Evolutionary conservation across 441 rosid genomes (phyloP).

Genomic region (Gossypium davidsonii): DNA sequence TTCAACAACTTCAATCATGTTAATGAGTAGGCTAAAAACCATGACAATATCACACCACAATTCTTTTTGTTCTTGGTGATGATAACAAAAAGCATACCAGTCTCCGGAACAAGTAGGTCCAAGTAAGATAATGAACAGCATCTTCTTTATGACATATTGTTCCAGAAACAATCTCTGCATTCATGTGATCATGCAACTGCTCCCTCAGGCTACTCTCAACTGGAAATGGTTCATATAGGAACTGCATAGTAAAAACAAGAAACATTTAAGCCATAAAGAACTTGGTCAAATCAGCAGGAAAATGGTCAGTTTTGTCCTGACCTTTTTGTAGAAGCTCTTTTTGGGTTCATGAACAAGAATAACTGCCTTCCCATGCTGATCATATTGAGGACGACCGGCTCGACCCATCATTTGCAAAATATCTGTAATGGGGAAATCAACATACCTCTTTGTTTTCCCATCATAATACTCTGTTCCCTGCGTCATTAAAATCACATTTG

Average conservation of each 20-base stretch:
- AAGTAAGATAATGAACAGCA: slow-evolving; percentile 89
- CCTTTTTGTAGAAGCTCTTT: slow-evolving; percentile 99
- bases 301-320: slow-evolving; percentile 17
- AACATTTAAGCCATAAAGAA: slow-evolving; percentile 8
- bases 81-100: slow-evolving; percentile 52
- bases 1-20: slow-evolving; percentile 1
- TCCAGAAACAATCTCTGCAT: slow-evolving; percentile 91
- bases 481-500: slow-evolving; percentile 17
- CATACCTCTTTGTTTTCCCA: slow-evolving; percentile 95
- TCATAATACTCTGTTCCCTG: slow-evolving; percentile 99
- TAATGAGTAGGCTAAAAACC: background rate
- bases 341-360: slow-evolving; percentile 99
- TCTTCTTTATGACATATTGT: slow-evolving; percentile 93
- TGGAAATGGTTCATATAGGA: slow-evolving; percentile 95
- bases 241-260: slow-evolving; percentile 41
- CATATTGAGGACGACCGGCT: slow-evolving; percentile 98
- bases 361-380: slow-evolving; percentile 98
- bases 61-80: background rate
- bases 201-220: slow-evolving; percentile 98
- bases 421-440: slow-evolving; percentile 96
- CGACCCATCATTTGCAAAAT: slow-evolving; percentile 99
- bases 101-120: slow-evolving; percentile 98
- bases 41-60: background rate
- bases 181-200: slow-evolving; percentile 77
- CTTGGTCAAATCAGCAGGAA: slow-evolving; percentile 15